Conservation (phyloP, 2,329 filamentous ascomycete species). For the Penicillium sclerotigenum region DNA sequence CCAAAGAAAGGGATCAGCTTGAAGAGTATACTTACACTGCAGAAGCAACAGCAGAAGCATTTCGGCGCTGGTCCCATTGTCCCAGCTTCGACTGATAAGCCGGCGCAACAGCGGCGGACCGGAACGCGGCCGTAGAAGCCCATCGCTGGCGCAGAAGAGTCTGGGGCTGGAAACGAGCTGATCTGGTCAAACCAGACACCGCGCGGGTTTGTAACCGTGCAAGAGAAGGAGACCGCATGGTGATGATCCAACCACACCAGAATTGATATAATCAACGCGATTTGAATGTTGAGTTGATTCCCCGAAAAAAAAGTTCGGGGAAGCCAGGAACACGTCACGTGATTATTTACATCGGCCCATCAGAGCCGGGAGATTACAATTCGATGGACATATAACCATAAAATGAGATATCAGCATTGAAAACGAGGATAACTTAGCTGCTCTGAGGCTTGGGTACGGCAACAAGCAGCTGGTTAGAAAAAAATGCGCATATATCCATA, state of each 20-base stretch:
- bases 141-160: conserved; percentile 40
- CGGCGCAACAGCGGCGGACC: conserved; percentile 32
- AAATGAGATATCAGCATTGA: neutral
- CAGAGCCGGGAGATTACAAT: conserved; percentile 19
- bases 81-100: conserved; percentile 38
- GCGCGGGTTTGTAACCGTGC: conserved; percentile 41
- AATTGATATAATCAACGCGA: conserved; percentile 28
- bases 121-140: conserved; percentile 37
- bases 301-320: conserved; percentile 39
- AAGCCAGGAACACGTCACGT: conserved; percentile 39
- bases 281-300: conserved; percentile 26
- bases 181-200: conserved; percentile 36
- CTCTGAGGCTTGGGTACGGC: neutral
- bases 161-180: conserved; percentile 36
- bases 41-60: conserved; percentile 43
- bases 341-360: conserved; percentile 21
- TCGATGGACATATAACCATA: neutral
- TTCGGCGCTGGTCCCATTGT: conserved; percentile 44
- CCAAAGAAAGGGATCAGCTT: neutral
- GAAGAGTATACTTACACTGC: conserved; percentile 39
- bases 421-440: neutral
- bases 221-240: conserved; percentile 43
- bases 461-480: neutral
- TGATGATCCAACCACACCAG: conserved; percentile 27
- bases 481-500: neutral